Base-by-base conservation (phyloP, 345 rosid genomes). In the Kernera saxatilis region DNA sequence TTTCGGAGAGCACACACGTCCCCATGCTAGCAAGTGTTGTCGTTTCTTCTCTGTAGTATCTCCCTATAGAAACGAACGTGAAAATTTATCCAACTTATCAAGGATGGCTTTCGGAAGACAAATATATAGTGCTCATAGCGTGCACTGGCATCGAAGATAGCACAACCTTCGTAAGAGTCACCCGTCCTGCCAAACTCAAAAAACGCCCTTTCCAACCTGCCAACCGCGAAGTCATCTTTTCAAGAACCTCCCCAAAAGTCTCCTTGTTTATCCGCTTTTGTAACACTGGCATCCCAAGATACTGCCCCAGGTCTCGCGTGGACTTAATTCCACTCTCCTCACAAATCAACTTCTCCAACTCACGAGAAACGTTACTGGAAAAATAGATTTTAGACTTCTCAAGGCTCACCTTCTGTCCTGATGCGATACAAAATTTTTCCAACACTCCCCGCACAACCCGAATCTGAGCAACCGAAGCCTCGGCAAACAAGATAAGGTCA, bases 71-170 rank as follows among this genome's bases (percentile, higher is more conserved):
- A 40, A n/a, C 0, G 45, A 14, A 0, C 45, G 1, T 0, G 45
- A 40, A 0, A 40, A 1, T 15, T 2, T 14, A 40, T 40, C 3
- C 17, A 40, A n/a, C 45, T 14, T 2, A 6, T 5, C 2, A 40
- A 0, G 1, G 45, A n/a, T 40, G 0, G 2, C 5, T 1, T 14
- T 1, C 0, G 45, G 45, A 0, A 39, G 4, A 1, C 1, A 17
- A 0, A 0, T n/a, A n/a, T n/a, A n/a, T n/a, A n/a, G 4, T 6
- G 4, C 50, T 44, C 23, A 44, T 44, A 0, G 12, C 1, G 3
- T 44, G 50, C 0, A 44, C 23, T 2, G 11, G 12, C 1, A 18
- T 44, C 0, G 23, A 44, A 0, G 50, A 7, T 5, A 18, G 0
- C 0, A 17, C 22, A 0, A 23, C 4, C 5, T 18, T 18, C 0